A percentile compares a stretch with the other conserved stretches of the same genome.
Conservation (phyloP, 2,329 filamentous ascomycete species). For the Hypoxylon sp. region DNA sequence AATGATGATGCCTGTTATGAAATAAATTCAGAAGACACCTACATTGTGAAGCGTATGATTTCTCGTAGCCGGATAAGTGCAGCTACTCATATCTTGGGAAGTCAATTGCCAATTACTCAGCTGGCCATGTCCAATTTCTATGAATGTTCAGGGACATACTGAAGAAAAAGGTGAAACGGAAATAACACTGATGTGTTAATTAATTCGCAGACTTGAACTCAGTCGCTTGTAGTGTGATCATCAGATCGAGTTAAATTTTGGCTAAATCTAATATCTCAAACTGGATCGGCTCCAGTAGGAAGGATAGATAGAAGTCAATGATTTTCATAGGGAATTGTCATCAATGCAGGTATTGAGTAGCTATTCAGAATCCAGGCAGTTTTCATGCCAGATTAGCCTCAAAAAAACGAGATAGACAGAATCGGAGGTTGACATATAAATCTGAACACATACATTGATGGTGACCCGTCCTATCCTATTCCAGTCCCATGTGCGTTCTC, state of each 20-base stretch:
- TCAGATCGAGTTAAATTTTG: neutral
- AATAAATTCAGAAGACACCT: neutral
- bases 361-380: neutral
- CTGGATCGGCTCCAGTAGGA: neutral
- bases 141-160: neutral
- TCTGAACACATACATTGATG: neutral
- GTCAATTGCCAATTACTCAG: neutral
- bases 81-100: neutral
- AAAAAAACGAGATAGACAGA: too few species aligned
- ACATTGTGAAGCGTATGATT: neutral
- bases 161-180: too few species aligned
- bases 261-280: neutral
- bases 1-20: neutral
- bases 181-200: too few species aligned
- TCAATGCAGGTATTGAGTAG: neutral
- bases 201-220: neutral
- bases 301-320: neutral
- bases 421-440: neutral
- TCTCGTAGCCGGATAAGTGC: neutral
- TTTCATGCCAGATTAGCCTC: neutral
- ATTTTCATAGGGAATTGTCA: neutral
- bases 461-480: neutral
- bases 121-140: neutral
- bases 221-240: neutral
- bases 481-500: neutral